phyloP scores from a whole-genome alignment of 441 rosid genomes.

The Mallotus japonicus region DNA sequence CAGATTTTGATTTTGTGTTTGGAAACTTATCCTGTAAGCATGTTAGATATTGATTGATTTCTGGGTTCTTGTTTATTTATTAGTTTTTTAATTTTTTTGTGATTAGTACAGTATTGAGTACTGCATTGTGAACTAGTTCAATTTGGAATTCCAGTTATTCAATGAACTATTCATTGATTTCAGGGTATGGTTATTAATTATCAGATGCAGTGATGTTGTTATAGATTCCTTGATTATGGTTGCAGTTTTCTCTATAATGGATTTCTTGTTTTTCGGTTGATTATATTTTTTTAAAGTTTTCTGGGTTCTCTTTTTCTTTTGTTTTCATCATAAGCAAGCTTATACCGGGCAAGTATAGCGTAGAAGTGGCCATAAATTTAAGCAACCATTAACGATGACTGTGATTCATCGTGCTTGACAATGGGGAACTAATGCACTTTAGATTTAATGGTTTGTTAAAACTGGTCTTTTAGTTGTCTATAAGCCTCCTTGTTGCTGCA shows the following conservation, averaged over 20 bases:
- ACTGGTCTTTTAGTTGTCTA: neutral
- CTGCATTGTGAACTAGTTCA: slow-evolving; percentile 1
- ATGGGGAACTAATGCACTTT: neutral
- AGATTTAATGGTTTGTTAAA: neutral
- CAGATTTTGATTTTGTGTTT: slow-evolving; percentile 4
- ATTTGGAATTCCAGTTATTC: neutral
- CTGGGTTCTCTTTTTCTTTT: neutral
- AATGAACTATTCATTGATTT: neutral
- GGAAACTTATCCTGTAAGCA: neutral
- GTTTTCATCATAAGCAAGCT: neutral
- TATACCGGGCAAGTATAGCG: neutral
- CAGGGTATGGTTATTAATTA: neutral
- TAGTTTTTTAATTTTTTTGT: neutral
- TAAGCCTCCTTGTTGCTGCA: neutral
- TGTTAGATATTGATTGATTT: neutral
- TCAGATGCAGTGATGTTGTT: neutral
- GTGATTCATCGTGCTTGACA: neutral
- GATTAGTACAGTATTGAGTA: neutral
- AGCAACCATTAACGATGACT: neutral
- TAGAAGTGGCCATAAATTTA: neutral
- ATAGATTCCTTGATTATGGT: neutral
- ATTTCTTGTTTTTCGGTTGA: slow-evolving; percentile 11
- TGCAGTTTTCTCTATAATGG: neutral
- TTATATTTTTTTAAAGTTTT: neutral
- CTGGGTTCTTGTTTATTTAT: neutral